phyloP scores from a whole-genome alignment of 2,329 filamentous ascomycete genomes.

The Fusarium longipes region DNA sequence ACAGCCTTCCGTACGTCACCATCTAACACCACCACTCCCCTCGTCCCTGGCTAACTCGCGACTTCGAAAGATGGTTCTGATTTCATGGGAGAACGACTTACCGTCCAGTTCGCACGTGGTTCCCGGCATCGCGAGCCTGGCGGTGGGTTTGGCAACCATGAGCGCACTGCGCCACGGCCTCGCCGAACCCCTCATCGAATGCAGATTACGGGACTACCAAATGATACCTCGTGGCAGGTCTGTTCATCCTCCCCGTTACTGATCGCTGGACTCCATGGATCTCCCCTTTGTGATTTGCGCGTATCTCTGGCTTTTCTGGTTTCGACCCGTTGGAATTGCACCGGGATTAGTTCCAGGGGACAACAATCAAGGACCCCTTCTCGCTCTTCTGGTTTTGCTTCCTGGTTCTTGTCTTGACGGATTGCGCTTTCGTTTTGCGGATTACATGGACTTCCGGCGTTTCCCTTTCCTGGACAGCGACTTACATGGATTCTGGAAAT shows the following conservation, averaged over 20 bases:
- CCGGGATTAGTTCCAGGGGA: slow-evolving; percentile 45
- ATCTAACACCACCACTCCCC: slow-evolving; percentile 19
- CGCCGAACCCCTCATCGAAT: slow-evolving; percentile 96
- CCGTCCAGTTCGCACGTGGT: slow-evolving; percentile 97
- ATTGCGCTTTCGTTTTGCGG: slow-evolving; percentile 52
- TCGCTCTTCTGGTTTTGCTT: slow-evolving; percentile 44
- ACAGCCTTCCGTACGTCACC: slow-evolving; percentile 71
- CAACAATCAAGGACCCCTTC: slow-evolving; percentile 45
- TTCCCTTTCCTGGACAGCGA: slow-evolving; percentile 67
- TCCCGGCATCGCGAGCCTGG: slow-evolving; percentile 67
- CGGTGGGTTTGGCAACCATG: slow-evolving; percentile 62
- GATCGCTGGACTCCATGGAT: slow-evolving; percentile 60
- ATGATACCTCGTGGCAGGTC: slow-evolving; percentile 99
- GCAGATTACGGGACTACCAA: slow-evolving; percentile 96
- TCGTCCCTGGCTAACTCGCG: slow-evolving; percentile 43
- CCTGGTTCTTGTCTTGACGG: slow-evolving; percentile 54
- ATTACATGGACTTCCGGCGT: slow-evolving; percentile 50
- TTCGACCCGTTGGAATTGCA: slow-evolving; percentile 45
- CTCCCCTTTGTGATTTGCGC: slow-evolving; percentile 47
- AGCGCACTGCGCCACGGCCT: slow-evolving; percentile 76
- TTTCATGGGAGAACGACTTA: slow-evolving; percentile 97
- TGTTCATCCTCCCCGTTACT: slow-evolving; percentile 75
- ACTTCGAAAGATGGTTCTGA: slow-evolving; percentile 83
- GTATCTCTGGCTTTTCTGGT: slow-evolving; percentile 48
- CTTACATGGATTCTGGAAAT: slow-evolving; percentile 85